Conservation (phyloP, 1,284 basidiomycete species). For the Athelia sp. region DNA sequence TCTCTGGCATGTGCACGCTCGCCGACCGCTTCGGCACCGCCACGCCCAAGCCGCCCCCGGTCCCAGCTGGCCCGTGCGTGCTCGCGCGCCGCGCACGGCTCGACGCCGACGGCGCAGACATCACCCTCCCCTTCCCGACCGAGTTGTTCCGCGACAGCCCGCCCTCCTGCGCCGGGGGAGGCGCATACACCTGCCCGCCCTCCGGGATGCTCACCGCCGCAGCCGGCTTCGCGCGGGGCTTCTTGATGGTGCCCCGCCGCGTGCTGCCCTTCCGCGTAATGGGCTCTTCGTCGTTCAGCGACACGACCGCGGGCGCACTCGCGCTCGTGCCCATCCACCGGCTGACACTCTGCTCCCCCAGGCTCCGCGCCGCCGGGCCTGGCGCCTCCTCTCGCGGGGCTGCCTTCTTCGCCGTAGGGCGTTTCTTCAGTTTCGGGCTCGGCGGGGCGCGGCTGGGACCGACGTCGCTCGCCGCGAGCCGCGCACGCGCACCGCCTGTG, state of each 20-base stretch:
- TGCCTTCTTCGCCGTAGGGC: neutral
- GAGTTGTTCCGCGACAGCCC: too few relatives aligned
- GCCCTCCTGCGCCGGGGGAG: too few relatives aligned
- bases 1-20: neutral
- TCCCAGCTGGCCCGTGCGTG: neutral
- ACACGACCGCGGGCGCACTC: neutral
- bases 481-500: slow-evolving; percentile 4
- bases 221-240: too few relatives aligned
- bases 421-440: slow-evolving; percentile 15
- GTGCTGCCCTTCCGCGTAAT: too few relatives aligned
- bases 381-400: neutral
- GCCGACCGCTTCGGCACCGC: neutral
- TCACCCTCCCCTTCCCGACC: slow-evolving; percentile 3
- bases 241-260: too few relatives aligned
- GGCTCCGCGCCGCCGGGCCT: neutral
- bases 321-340: neutral
- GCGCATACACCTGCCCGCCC: too few relatives aligned
- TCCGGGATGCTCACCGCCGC: too few relatives aligned
- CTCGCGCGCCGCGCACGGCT: neutral
- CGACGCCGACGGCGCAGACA: slow-evolving; percentile 1
- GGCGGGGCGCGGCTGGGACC: slow-evolving; percentile 18
- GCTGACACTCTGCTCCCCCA: neutral
- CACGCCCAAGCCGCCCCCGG: neutral
- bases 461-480: slow-evolving; percentile 8
- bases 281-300: neutral